Base-by-base conservation (phyloP, 768 basidiomycete genomes). In the Holtermannia corniformis region DNA sequence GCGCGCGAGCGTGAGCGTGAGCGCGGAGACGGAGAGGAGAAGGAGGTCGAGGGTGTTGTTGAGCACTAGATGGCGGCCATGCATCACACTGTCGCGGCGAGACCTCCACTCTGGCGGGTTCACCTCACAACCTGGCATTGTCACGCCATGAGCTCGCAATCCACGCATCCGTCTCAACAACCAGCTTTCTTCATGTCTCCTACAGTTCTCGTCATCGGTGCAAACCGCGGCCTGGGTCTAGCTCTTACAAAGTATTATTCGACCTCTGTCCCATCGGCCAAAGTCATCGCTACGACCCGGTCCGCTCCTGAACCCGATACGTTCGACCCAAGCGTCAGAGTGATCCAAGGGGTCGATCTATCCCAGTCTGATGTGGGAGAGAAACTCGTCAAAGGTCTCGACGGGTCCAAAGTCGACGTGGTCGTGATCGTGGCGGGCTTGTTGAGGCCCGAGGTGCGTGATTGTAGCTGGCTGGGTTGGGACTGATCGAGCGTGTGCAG, bases 201-300 rank as follows among this genome's bases (percentile, higher is more conserved):
- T 7, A 37, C 59, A 41, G 56, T 51, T 0, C 73, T 78, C 46
- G 69, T 78, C 53, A 62, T 78, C 48, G 77, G 77, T 20, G 78
- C 76, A 2, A 76, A 76, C 5, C 73, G 76, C 32, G 77, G 77
- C 16, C 72, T 79, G 1, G 77, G 77, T 1, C 65, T 74, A 23
- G 70, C 75, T 40, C 70, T 78, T 16, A 69, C 71, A 5, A 61
- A 71, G 12, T 54, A 61, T 25, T 62, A 69, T 44, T 22, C 55
- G 3, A 16, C 12, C 5, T 52, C 54, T 2, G 62, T 75, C 13
- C 59, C 63, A 10, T 44, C 54, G 20, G 48, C 65, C 11, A 62
- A 68, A 2, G 74, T 77, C 5, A 76, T 71, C 52, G 78, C 75
- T 0, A 78, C 77, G 1, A 60, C 73, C 1, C 72, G 75, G 21